Evolutionary conservation across 75 land plant genomes (phyloP).

Genomic region (Pseudotsuga menziesii): DNA sequence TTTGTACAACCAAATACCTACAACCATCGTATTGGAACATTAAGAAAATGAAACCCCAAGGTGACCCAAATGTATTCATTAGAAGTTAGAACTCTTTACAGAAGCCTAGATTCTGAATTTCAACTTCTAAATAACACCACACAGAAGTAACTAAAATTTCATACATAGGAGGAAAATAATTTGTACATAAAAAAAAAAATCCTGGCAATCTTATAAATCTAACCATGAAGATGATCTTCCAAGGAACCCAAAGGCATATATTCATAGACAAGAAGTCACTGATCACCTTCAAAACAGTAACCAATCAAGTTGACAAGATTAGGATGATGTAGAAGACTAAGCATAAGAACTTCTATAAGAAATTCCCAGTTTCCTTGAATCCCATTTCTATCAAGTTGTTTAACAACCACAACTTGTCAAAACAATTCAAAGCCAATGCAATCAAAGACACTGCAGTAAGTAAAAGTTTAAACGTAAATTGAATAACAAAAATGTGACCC

Average conservation of each 20-base stretch:
- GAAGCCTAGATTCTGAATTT: background rate
- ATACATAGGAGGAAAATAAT: background rate
- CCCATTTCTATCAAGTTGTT: conserved; percentile 63
- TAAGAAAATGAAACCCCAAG: too few species aligned
- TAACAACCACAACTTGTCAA: conserved; percentile 54
- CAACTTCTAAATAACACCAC: background rate
- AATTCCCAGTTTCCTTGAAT: conserved; percentile 69
- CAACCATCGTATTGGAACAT: too few species aligned
- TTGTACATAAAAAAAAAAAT: background rate
- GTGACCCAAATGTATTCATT: background rate
- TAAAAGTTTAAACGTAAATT: background rate
- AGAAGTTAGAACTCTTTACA: background rate
- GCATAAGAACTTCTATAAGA: conserved; percentile 60
- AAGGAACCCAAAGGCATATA: conserved; percentile 56
- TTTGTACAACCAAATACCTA: too few species aligned
- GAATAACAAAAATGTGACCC: background rate
- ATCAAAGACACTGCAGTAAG: background rate
- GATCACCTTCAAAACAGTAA: conserved; percentile 79
- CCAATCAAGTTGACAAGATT: conserved; percentile 69
- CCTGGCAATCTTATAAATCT: conserved; percentile 5
- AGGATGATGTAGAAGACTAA: conserved; percentile 59
- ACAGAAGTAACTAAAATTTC: background rate
- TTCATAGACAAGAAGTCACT: conserved; percentile 62
- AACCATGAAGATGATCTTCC: conserved; percentile 61
- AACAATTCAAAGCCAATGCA: background rate